These are phyloP conservation scores for Vitis rupestris DNA, from an alignment of 164 flowering plant genomes.

Conservation along the genomic window DNA sequence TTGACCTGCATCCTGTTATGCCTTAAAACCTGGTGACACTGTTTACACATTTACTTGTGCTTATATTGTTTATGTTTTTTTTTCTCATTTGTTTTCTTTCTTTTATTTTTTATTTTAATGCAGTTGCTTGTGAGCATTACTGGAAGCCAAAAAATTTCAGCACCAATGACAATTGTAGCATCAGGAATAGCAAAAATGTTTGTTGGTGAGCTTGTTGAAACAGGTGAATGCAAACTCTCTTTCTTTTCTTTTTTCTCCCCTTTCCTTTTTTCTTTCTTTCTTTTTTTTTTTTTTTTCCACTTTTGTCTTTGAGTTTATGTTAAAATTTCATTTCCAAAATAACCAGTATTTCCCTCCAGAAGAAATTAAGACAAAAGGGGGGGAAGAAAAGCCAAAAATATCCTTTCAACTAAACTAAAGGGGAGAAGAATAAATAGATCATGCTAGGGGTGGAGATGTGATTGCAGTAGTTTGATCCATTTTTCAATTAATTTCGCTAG, in stretches of 20 bases:
- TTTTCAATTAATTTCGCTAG: too few relatives aligned
- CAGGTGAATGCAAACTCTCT: conserved; percentile 39
- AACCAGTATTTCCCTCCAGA: background rate
- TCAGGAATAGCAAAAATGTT: conserved; percentile 97
- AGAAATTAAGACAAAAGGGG: background rate
- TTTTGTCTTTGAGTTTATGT: background rate
- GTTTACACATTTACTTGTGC: background rate
- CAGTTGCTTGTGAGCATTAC: conserved; percentile 83
- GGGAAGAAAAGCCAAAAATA: too few relatives aligned
- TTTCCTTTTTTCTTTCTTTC: background rate
- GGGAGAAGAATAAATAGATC: background rate
- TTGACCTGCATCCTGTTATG: background rate
- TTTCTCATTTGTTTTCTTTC: background rate
- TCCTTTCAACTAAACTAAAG: too few relatives aligned
- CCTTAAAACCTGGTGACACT: background rate
- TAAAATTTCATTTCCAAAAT: background rate
- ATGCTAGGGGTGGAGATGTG: background rate
- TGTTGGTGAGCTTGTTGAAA: conserved; percentile 94
- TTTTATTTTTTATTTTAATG: conserved; percentile 21
- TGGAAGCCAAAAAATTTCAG: conserved; percentile 81
- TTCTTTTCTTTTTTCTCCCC: background rate
- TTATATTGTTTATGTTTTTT: background rate
- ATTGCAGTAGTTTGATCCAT: too few relatives aligned
- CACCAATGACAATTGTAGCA: conserved; percentile 89
- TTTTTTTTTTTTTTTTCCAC: background rate